Conservation (phyloP, 1,284 basidiomycete species). For the Ganoderma multipileum region DNA sequence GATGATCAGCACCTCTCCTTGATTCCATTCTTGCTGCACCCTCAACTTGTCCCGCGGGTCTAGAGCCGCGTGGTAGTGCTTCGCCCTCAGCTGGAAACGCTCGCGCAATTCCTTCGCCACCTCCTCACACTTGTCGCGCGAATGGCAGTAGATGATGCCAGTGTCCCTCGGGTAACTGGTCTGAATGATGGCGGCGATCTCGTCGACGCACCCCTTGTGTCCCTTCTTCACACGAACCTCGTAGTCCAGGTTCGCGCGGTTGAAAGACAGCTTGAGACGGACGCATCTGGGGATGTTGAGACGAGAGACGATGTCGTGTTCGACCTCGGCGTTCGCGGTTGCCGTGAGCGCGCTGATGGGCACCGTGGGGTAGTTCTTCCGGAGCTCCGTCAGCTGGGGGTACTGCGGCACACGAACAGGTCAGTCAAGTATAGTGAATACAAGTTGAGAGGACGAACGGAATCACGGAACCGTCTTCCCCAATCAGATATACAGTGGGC, state of each 20-base stretch:
- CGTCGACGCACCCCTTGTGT: conserved; percentile 51
- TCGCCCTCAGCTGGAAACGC: conserved; percentile 66
- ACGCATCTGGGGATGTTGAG: conserved; percentile 71
- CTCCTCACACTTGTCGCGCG: conserved; percentile 79
- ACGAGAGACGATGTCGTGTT: conserved; percentile 79
- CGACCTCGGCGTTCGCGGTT: conserved; percentile 84
- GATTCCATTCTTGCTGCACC: conserved; percentile 81
- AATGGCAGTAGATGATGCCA: conserved; percentile 90
- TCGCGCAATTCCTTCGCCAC: conserved; percentile 73
- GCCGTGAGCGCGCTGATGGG: conserved; percentile 98
- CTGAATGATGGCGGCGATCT: conserved; percentile 81
- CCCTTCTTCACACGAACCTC: conserved; percentile 70
- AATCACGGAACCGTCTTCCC: conserved; percentile 85
- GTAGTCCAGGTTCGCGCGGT: conserved; percentile 90
- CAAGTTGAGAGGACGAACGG: conserved; percentile 52
- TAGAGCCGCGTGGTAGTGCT: conserved; percentile 91
- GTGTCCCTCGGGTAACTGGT: conserved; percentile 64
- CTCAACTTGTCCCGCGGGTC: conserved; percentile 65
- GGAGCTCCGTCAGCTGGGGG: conserved; percentile 69
- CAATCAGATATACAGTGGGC: conserved; percentile 92
- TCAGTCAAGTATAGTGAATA: conserved; percentile 16
- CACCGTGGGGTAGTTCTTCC: conserved; percentile 75
- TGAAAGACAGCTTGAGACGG: conserved; percentile 86
- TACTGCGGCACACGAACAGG: conserved; percentile 55
- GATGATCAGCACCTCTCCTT: conserved; percentile 79